A percentile compares a stretch with the other conserved stretches of the same genome.
These are phyloP conservation scores for Onygenales sp. DNA, from an alignment of 2,329 filamentous ascomycete genomes.

Conservation along the genomic window DNA sequence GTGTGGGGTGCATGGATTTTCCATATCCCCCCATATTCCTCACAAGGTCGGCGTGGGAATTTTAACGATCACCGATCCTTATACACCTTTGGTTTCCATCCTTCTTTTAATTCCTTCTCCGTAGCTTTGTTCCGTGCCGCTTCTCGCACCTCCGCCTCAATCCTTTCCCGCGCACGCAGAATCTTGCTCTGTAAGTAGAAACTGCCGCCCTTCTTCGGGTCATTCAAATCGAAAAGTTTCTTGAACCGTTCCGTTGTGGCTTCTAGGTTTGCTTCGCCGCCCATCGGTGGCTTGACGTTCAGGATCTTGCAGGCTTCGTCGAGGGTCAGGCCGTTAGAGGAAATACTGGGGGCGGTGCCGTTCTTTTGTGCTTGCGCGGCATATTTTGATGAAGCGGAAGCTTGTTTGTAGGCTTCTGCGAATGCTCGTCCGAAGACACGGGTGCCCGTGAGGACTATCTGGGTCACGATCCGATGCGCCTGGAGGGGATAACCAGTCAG, in stretches of 20 bases:
- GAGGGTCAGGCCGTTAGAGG: constrained; percentile 70
- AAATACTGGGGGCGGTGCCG: constrained; percentile 43
- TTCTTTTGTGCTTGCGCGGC: constrained; percentile 55
- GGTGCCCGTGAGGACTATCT: constrained; percentile 81
- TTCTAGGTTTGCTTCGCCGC: constrained; percentile 67
- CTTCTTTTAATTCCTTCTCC: constrained; percentile 71
- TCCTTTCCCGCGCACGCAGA: constrained; percentile 76
- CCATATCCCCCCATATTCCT: not conserved
- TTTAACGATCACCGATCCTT: constrained; percentile 57
- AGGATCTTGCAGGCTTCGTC: constrained; percentile 97
- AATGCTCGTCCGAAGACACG: constrained; percentile 91
- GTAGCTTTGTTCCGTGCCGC: constrained; percentile 59
- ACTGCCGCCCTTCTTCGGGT: constrained; percentile 89
- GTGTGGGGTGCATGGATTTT: not conserved
- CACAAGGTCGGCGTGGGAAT: not conserved
- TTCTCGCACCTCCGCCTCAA: constrained; percentile 76
- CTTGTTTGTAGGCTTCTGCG: constrained; percentile 90
- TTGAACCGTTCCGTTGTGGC: constrained; percentile 82
- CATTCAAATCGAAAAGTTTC: constrained; percentile 85
- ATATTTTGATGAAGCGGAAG: constrained; percentile 75
- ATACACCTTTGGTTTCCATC: constrained; percentile 92
- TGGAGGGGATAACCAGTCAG: constrained; percentile 25
- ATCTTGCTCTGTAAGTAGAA: constrained; percentile 99
- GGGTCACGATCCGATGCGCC: constrained; percentile 91
- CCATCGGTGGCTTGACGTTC: constrained; percentile 81